Base-by-base conservation (phyloP, 2,329 filamentous ascomycete genomes). In the Lasiodiplodia hormozganensis region DNA sequence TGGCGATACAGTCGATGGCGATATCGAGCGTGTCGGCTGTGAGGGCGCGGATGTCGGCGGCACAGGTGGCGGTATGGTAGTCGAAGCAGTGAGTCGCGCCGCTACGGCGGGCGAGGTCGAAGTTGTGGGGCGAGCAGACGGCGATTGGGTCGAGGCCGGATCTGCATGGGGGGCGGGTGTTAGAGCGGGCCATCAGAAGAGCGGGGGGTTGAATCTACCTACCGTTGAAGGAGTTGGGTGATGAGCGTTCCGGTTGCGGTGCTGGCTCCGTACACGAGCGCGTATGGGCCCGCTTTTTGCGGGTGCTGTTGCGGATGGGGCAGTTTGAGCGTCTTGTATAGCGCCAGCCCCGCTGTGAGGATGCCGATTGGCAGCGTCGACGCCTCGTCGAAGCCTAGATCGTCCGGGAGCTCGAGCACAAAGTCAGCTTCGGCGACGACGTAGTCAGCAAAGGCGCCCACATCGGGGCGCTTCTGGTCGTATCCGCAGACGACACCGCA, bases 61-160 rank as follows among this genome's bases (percentile, higher is more conserved):
- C 80, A 69, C 77, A 81, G 2, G 73, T 76, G 0, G 78, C 70
- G 0, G 72, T 74, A 12, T 79, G 80, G 79, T 88, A 87, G 75
- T 87, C 82, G 71, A 86, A 86, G 18, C 80, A 80, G 58, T 77
- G 76, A 68, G 81, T 79, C 1, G 85, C 85, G 28, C 86, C 86
- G 14, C 84, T 76, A 3, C 73, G 75, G 70, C 81, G 81, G 4
- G 84, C 76, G 16, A 86, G 81, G 4, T 81, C 78, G 74, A 83
- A 84, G 74, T 86, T 86, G 65, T 77, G 78, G 1, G 82, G 78
- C 0, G 83, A 85, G 67, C 81, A 81, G n/a, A 82, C 85, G 5
- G 82, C 78, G 57, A 84, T 75, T 52, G 86, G 83, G 49, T 79
- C 73, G 62, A 74, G 76, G 28, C 81, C 81, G 16, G 80, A 73